A percentile compares a stretch with the other conserved stretches of the same genome.
These are phyloP conservation scores for Coemansia guatemalensis DNA, from an alignment of 192 early-diverging fungal genomes.

Conservation along the genomic window DNA sequence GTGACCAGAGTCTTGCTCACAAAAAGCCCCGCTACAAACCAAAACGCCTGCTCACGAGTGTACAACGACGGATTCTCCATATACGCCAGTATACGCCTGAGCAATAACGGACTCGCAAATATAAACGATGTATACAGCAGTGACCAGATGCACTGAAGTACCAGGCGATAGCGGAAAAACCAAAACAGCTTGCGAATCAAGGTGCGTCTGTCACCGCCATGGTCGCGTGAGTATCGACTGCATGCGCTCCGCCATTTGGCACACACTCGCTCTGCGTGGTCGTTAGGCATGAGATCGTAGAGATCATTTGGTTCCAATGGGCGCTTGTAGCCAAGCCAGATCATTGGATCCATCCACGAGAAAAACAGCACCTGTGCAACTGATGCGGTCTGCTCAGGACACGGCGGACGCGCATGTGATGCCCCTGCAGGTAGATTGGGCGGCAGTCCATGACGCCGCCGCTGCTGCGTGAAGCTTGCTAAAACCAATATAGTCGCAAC, in stretches of 20 bases:
- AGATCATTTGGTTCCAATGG: slow-evolving; percentile 66
- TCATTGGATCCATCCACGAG: slow-evolving; percentile 62
- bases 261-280: slow-evolving; percentile 34
- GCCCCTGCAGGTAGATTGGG: slow-evolving; percentile 20
- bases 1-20: slow-evolving; percentile 47
- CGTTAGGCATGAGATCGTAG: slow-evolving; percentile 54
- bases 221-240: slow-evolving; percentile 24
- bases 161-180: slow-evolving; percentile 53
- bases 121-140: slow-evolving; percentile 45
- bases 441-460: slow-evolving; percentile 40
- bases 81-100: slow-evolving; percentile 60
- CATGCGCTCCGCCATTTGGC: slow-evolving; percentile 29
- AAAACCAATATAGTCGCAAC: slow-evolving; percentile 21
- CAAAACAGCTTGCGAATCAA: slow-evolving; percentile 40
- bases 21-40: slow-evolving; percentile 65
- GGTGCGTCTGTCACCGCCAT: slow-evolving; percentile 38
- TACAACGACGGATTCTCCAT: slow-evolving; percentile 58
- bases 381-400: slow-evolving; percentile 60
- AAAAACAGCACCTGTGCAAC: slow-evolving; percentile 61
- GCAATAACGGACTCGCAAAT: slow-evolving; percentile 59
- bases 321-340: slow-evolving; percentile 65
- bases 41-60: slow-evolving; percentile 57
- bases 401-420: slow-evolving; percentile 18
- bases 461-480: slow-evolving; percentile 46
- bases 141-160: slow-evolving; percentile 53